Conservation (phyloP, 2,329 filamentous ascomycete genomes). For the Fusarium cyanostomum region DNA sequence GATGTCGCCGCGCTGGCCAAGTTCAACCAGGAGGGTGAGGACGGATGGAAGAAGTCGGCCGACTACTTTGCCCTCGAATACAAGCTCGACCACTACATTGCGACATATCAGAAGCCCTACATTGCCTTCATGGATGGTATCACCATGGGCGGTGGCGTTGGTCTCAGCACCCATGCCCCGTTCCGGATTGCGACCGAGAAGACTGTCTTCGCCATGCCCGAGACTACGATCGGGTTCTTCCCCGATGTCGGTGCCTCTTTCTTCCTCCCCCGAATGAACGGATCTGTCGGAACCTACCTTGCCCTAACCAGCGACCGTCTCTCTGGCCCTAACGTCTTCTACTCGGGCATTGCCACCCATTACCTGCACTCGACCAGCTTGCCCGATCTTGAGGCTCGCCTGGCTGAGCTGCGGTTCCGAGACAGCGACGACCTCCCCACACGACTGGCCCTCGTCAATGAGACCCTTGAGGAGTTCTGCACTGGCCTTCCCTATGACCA, state of each 20-base stretch:
- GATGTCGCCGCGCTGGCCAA: conserved; percentile 84
- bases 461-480: conserved; percentile 90
- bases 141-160: conserved; percentile 98
- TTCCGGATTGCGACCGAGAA: conserved; percentile 96
- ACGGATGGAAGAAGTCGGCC: conserved; percentile 78
- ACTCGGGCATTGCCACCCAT: conserved; percentile 92
- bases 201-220: conserved; percentile 97
- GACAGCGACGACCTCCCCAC: conserved; percentile 73
- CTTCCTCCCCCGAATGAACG: conserved; percentile 91
- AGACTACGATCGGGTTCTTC: conserved; percentile 98
- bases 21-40: conserved; percentile 72
- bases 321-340: conserved; percentile 85
- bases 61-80: conserved; percentile 97
- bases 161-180: conserved; percentile 91
- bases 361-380: conserved; percentile 93
- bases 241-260: conserved; percentile 97
- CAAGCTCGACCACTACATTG: conserved; percentile 93
- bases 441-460: conserved; percentile 78
- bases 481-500: conserved; percentile 84
- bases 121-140: conserved; percentile 97
- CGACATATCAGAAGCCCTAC: conserved; percentile 92
- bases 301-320: conserved; percentile 89
- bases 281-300: conserved; percentile 88
- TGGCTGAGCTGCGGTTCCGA: conserved; percentile 88
- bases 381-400: conserved; percentile 80